phyloP scores from a whole-genome alignment of 768 basidiomycete species.

The Phylloporus sp. region DNA sequence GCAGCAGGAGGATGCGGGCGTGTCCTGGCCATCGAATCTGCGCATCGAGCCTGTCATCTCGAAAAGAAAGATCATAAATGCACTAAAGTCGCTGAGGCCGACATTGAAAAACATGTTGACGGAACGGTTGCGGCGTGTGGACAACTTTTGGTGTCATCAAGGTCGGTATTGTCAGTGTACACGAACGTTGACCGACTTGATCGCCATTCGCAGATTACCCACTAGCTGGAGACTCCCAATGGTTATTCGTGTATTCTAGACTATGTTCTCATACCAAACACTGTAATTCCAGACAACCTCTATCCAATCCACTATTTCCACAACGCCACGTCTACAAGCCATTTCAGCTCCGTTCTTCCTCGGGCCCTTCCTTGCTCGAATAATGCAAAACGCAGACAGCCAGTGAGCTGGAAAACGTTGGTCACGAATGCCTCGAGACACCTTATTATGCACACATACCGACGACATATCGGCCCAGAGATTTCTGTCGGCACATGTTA shows the following conservation, averaged over 20 bases:
- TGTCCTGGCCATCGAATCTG: conserved; percentile 45
- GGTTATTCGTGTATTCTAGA: too few relatives aligned
- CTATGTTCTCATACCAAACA: background rate
- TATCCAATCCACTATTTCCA: too few relatives aligned
- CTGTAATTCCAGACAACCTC: too few relatives aligned
- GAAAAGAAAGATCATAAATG: conserved; percentile 37
- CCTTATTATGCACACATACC: conserved; percentile 35
- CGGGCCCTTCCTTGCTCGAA: conserved; percentile 52
- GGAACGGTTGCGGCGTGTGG: conserved; percentile 22
- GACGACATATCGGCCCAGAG: conserved; percentile 61
- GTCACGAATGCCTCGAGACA: background rate
- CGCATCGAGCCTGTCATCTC: conserved; percentile 46
- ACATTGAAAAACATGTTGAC: conserved; percentile 40
- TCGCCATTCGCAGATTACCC: background rate
- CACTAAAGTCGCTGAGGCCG: conserved; percentile 35
- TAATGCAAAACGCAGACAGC: conserved; percentile 35
- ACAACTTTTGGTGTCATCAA: background rate
- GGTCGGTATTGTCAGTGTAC: background rate
- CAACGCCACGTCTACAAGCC: background rate
- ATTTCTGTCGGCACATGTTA: conserved; percentile 65
- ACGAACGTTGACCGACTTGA: background rate
- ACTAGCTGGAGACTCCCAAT: too few relatives aligned
- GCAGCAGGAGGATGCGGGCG: conserved; percentile 36
- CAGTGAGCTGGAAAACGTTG: conserved; percentile 34
- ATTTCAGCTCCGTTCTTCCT: too few relatives aligned